phyloP scores from a whole-genome alignment of 2,329 filamentous ascomycete species.

The Colletotrichum trifolii region DNA sequence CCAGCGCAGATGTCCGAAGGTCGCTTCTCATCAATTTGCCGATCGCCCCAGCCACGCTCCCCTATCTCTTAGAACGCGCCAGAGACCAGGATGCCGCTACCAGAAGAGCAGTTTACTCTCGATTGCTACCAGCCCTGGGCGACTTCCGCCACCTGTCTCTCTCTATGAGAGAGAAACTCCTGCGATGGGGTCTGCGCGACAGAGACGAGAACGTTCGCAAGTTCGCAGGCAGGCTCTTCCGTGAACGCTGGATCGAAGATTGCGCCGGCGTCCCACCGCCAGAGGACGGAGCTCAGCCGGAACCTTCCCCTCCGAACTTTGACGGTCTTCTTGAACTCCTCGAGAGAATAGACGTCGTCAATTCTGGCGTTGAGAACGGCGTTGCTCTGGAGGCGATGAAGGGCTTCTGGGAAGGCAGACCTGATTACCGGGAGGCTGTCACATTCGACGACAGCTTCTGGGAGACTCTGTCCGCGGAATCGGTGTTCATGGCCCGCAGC shows the following conservation, averaged over 20 bases:
- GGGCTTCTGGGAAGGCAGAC: conserved; percentile 93
- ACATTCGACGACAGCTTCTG: conserved; percentile 81
- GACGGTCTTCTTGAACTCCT: conserved; percentile 90
- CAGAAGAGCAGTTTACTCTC: conserved; percentile 85
- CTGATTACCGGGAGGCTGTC: conserved; percentile 81
- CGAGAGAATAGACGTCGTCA: conserved; percentile 92
- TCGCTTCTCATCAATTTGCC: conserved; percentile 92
- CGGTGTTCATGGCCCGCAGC: conserved; percentile 88
- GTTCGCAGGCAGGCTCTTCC: conserved; percentile 88
- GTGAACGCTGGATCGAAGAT: conserved; percentile 97
- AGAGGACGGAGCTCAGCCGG: conserved; percentile 66
- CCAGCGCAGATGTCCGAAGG: conserved; percentile 90
- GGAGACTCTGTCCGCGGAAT: conserved; percentile 85
- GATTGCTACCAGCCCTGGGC: conserved; percentile 85
- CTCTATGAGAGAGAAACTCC: conserved; percentile 92
- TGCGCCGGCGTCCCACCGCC: conserved; percentile 78
- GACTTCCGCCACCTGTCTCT: conserved; percentile 95
- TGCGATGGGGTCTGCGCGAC: conserved; percentile 94
- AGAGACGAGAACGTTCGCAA: conserved; percentile 95
- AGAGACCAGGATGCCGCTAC: conserved; percentile 89
- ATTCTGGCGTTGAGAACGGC: conserved; percentile 88
- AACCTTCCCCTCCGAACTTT: conserved; percentile 74
- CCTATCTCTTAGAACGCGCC: conserved; percentile 89
- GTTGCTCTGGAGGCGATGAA: conserved; percentile 95
- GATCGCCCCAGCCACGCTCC: conserved; percentile 82